Evolutionary conservation across 2,329 filamentous ascomycete species (phyloP), one percentile per base, ranked within the genome.

Genomic region (Monilinia vaccinii-corymbosi): DNA sequence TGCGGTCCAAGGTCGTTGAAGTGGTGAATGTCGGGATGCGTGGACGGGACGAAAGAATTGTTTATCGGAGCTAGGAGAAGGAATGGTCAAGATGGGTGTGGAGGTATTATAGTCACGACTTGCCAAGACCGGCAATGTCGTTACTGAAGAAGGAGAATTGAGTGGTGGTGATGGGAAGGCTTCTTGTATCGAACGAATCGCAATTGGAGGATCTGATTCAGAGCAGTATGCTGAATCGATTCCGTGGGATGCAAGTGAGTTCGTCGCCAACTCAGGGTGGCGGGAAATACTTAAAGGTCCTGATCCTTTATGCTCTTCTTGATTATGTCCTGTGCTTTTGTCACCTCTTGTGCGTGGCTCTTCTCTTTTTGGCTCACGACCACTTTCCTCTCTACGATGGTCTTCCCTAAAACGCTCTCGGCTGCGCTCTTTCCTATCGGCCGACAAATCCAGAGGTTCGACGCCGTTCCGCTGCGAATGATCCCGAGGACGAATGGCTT

Each of bases 1-100:
- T 1, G 70, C 71, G 21, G 70, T 72, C 70, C 70, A 72, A 10
- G 70, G 70, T 25, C 70, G 61, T 63, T 86, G 83, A 1, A 86
- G 72, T 14, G 84, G 83, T 6, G 83, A 86, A 65, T 86, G 80
- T 4, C 83, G 83, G 48, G 79, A 84, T 16, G 83, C 83, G 48
- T 79, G 79, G 2, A 86, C 83, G 0, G 84, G 83, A 13, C 79
- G 80, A 71, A 85, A 86, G 65, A 77, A 80, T 63, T 85, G 83
- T 57, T 65, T 74, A 23, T 83, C 80, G 0, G 79, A 81, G 21
- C 75, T 74, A 3, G 80, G 80, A 4, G 67, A 68, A 2, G 68
- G 63, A 3, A 69, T 53, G 6, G 53, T 58, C 3, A 66, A 46
- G 7, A 63, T 55, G n/a, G 62, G 62, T 40, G 60, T 59, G 31